These are phyloP conservation scores for Comarum palustre DNA, from an alignment of 306 rosid species.

Conservation along the genomic window DNA sequence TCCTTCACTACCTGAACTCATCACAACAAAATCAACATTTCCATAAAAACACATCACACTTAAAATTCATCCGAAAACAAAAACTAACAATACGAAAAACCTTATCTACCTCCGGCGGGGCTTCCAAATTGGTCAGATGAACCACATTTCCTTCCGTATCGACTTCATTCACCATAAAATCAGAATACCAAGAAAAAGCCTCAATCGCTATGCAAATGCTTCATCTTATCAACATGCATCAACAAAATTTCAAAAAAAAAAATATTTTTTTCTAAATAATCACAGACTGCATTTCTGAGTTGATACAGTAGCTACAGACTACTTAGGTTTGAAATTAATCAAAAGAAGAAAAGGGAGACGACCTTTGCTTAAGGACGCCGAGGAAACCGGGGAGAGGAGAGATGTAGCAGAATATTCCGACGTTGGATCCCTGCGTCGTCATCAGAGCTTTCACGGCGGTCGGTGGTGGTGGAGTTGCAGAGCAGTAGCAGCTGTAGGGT, in stretches of 20 bases:
- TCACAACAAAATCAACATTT: neutral
- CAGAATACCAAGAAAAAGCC: constrained; percentile 57
- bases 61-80: neutral
- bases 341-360: neutral
- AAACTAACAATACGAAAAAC: neutral
- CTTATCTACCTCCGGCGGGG: constrained; percentile 44
- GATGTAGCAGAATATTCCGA: constrained; percentile 76
- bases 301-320: neutral
- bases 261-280: neutral
- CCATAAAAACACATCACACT: neutral
- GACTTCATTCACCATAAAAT: constrained; percentile 92
- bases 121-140: constrained; percentile 62
- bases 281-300: neutral
- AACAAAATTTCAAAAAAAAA: neutral
- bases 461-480: constrained; percentile 21
- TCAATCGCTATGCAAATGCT: neutral
- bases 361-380: constrained; percentile 90
- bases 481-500: constrained; percentile 44
- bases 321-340: neutral
- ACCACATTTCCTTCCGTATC: constrained; percentile 65
- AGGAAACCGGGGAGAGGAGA: constrained; percentile 87
- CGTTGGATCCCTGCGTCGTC: constrained; percentile 61
- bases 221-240: neutral
- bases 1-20: constrained; percentile 45
- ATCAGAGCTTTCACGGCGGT: constrained; percentile 10